Conservation (phyloP, 2,329 filamentous ascomycete species). For the Lachnellula cervina region DNA sequence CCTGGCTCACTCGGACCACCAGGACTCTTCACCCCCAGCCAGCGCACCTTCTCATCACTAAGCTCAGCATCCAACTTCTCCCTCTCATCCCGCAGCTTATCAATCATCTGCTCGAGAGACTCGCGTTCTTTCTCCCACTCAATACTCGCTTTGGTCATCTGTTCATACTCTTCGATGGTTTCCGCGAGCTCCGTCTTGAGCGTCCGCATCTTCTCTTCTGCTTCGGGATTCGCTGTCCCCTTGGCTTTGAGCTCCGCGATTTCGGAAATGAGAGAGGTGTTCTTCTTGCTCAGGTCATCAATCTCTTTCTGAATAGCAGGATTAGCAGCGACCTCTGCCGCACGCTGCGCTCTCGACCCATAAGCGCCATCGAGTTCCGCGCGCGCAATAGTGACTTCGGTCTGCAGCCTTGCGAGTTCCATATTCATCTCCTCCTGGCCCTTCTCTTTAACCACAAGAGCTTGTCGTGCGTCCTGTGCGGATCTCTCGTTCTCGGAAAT, state of each 20-base stretch:
- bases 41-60: conserved; percentile 62
- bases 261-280: conserved; percentile 29
- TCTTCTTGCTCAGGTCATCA: conserved; percentile 47
- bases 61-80: conserved; percentile 60
- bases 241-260: conserved; percentile 23
- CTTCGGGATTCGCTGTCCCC: conserved; percentile 6
- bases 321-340: conserved; percentile 58
- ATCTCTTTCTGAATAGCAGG: conserved; percentile 55
- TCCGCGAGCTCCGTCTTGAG: conserved; percentile 63
- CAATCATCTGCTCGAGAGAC: conserved; percentile 57
- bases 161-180: conserved; percentile 65
- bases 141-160: conserved; percentile 63
- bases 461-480: conserved; percentile 25
- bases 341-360: conserved; percentile 65
- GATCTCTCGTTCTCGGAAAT: conserved; percentile 7
- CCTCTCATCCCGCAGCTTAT: conserved; percentile 57
- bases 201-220: conserved; percentile 36
- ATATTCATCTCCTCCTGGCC: conserved; percentile 53
- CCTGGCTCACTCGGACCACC: conserved; percentile 34
- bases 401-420: conserved; percentile 61
- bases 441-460: conserved; percentile 37
- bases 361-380: conserved; percentile 95
- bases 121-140: conserved; percentile 69
- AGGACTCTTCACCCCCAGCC: conserved; percentile 57
- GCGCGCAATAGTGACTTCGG: conserved; percentile 81